These are phyloP conservation scores for Neurospora africana DNA, from an alignment of 495 filamentous ascomycete genomes.

Conservation along the genomic window DNA sequence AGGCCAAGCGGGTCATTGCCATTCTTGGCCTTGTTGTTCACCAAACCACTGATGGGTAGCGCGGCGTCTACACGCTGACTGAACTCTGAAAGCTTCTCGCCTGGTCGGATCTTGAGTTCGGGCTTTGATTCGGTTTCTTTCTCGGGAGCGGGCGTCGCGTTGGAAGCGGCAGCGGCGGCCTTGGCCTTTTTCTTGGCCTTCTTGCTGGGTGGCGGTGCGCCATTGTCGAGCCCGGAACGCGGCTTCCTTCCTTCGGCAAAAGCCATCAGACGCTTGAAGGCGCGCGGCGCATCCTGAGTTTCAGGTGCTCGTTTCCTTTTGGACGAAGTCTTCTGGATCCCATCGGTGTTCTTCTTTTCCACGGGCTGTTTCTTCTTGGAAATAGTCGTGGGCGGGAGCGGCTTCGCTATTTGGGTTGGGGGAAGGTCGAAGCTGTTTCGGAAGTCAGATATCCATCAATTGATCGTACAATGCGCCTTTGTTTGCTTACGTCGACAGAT, in stretches of 20 bases:
- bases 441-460: conserved; percentile 6
- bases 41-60: conserved; percentile 59
- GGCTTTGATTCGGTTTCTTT: conserved; percentile 1
- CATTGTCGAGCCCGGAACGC: conserved; percentile 60
- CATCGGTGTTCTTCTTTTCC: conserved; percentile 18
- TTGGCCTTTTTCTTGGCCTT: conserved; percentile 39
- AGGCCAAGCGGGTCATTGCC: conserved; percentile 44
- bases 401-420: conserved; percentile 55
- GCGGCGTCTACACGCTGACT: conserved; percentile 75
- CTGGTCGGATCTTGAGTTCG: conserved; percentile 58
- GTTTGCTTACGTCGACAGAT: conserved; percentile 28
- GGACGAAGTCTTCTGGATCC: conserved; percentile 13
- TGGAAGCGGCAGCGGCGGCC: neutral
- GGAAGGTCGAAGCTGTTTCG: conserved; percentile 59
- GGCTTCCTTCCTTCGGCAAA: conserved; percentile 46
- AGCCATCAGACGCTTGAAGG: conserved; percentile 74
- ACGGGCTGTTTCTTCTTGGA: conserved; percentile 22
- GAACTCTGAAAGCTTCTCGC: conserved; percentile 76
- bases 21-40: conserved; percentile 37
- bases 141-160: conserved; percentile 4
- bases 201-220: conserved; percentile 32
- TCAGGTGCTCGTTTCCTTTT: conserved; percentile 36
- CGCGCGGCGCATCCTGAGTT: conserved; percentile 72
- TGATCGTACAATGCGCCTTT: neutral
- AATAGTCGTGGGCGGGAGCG: conserved; percentile 49